Base-by-base conservation (phyloP, 371 early-diverging fungal species). In the Paraphysoderma sedebokerense region DNA sequence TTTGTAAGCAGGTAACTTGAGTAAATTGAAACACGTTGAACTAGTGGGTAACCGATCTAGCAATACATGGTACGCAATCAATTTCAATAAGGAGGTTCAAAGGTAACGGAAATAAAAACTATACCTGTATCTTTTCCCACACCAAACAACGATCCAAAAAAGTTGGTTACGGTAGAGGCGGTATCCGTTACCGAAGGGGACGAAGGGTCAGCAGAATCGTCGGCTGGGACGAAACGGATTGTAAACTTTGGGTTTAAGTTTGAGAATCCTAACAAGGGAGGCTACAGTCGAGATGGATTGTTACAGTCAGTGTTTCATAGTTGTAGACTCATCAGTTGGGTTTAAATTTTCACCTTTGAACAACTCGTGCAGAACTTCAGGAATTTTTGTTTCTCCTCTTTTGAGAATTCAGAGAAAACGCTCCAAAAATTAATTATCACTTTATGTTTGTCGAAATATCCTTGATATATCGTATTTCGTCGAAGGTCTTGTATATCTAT, bases 321-420 rank as follows among this genome's bases (percentile, higher is more conserved):
- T n/a, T n/a, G n/a, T n/a, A n/a, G n/a, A n/a, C n/a, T n/a, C n/a
- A n/a, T n/a, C n/a, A n/a, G n/a, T n/a, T n/a, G n/a, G n/a, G n/a
- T n/a, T n/a, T n/a, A n/a, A n/a, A n/a, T n/a, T n/a, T n/a, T n/a
- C n/a, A n/a, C n/a, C n/a, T 92, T 67, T 30, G 84, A 76, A 54
- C 93, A 91, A 30, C 82, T 81, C 5, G 97, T 96, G 0, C 87
- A 78, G 65, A 92, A 96, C 58, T 84, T 83, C 47, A 91, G 59
- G 47, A 96, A 74, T 44, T 69, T 61, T 49, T 72, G 67, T 6
- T 77, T 70, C 51, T 88, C 68, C 28, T 69, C 74, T 49, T 79
- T 76, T 15, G 55, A 53, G 50, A 86, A 67, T 12, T 65, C 60
- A 30, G 68, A 56, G 3, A 92, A 71, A 4, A 85, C 81, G 12